Percentiles rank a stretch among this genome's conserved stretches.
Conservation (phyloP, 768 basidiomycete species). For the Leccinum subgranulosum region DNA sequence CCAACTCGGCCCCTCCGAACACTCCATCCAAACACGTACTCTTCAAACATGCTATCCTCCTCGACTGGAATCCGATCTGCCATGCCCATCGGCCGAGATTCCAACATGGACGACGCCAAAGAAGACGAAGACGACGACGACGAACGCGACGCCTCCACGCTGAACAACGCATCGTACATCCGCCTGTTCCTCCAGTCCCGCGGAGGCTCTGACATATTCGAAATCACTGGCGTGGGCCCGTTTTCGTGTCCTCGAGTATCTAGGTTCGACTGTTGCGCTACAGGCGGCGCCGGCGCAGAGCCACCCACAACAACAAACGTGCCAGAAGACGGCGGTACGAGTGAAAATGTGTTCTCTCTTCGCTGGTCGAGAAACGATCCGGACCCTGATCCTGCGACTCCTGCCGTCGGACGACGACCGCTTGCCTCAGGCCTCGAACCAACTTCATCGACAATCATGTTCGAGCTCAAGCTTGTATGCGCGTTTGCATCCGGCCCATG, state of each 20-base stretch:
- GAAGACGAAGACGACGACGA: constrained; percentile 17
- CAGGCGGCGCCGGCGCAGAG: background rate
- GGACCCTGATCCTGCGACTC: background rate
- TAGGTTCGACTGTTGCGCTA: background rate
- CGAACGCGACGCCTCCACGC: constrained; percentile 15
- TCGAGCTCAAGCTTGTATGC: constrained; percentile 11
- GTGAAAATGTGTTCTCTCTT: constrained; percentile 12
- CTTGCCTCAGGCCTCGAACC: background rate
- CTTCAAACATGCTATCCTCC: constrained; percentile 18
- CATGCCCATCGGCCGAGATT: constrained; percentile 12
- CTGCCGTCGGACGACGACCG: constrained; percentile 7
- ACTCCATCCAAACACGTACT: constrained; percentile 15
- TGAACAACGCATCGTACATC: constrained; percentile 8
- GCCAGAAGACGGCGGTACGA: constrained; percentile 7
- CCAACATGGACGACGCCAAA: constrained; percentile 5
- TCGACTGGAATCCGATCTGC: constrained; percentile 19
- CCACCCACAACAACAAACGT: constrained; percentile 3
- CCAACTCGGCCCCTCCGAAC: background rate
- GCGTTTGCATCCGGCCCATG: constrained; percentile 19
- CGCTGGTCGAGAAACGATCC: constrained; percentile 13
- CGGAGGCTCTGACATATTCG: constrained; percentile 9
- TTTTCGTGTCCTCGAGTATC: constrained; percentile 1
- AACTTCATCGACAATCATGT: constrained; percentile 13
- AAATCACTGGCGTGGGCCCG: constrained; percentile 1
- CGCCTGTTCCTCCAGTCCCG: constrained; percentile 16